phyloP scores from a whole-genome alignment of 1,139 yeast genomes.

The Diutina catenulata region DNA sequence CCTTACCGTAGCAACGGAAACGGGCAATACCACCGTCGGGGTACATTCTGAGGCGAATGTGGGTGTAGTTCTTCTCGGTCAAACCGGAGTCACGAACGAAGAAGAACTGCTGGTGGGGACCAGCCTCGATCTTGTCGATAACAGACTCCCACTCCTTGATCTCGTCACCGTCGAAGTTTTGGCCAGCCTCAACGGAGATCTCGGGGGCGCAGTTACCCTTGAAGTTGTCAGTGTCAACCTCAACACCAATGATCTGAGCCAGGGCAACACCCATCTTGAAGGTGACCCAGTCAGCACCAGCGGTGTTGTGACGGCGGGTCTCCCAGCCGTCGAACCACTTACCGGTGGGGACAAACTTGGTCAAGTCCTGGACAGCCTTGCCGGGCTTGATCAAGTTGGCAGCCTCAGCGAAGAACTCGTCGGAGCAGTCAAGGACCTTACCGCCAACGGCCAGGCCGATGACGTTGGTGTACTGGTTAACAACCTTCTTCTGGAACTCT shows the following conservation, averaged over 20 bases:
- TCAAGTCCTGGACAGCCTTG: conserved; percentile 70
- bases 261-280: conserved; percentile 75
- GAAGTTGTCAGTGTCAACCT: conserved; percentile 86
- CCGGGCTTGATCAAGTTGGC: conserved; percentile 71
- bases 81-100: conserved; percentile 43
- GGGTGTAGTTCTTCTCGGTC: conserved; percentile 58
- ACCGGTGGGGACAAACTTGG: conserved; percentile 70
- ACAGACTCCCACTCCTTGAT: conserved; percentile 56
- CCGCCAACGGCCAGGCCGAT: conserved; percentile 81
- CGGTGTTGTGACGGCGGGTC: conserved; percentile 82
- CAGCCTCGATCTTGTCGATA: conserved; percentile 65
- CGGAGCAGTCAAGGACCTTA: conserved; percentile 52
- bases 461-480: conserved; percentile 44
- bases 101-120: conserved; percentile 79
- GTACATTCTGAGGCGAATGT: conserved; percentile 77
- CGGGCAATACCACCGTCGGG: conserved; percentile 98
- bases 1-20: conserved; percentile 78
- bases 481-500: conserved; percentile 33
- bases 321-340: conserved; percentile 99
- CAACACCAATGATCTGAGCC: conserved; percentile 71
- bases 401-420: conserved; percentile 97
- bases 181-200: conserved; percentile 73
- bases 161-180: conserved; percentile 14
- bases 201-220: conserved; percentile 91
- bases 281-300: conserved; percentile 78